phyloP scores from a whole-genome alignment of 768 basidiomycete genomes.

The Lentinus tigrinus region DNA sequence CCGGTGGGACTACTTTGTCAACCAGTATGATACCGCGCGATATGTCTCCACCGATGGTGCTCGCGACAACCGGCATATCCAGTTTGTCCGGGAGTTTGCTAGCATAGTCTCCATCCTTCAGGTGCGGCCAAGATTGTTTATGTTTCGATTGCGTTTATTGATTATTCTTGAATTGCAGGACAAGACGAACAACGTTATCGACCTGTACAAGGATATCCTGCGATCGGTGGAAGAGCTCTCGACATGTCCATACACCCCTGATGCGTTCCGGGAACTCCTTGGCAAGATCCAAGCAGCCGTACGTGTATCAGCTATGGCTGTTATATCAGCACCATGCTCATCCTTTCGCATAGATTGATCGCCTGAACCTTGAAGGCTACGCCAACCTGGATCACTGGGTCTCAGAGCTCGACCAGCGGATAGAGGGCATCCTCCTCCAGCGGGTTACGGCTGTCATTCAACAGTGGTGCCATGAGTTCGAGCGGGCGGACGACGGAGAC shows the following conservation, averaged over 20 bases:
- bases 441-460: conserved; percentile 77
- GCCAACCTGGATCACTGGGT: conserved; percentile 67
- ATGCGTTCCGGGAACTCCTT: conserved; percentile 80
- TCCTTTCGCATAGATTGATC: conserved; percentile 67
- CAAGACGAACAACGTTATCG: conserved; percentile 92
- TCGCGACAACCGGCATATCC: conserved; percentile 84
- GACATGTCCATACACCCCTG: conserved; percentile 81
- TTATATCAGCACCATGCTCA: neutral
- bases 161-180: conserved; percentile 48
- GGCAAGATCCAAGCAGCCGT: conserved; percentile 83
- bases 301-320: conserved; percentile 28
- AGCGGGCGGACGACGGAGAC: conserved; percentile 68
- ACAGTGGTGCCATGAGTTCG: conserved; percentile 88
- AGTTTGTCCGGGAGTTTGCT: conserved; percentile 94
- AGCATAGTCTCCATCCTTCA: conserved; percentile 90
- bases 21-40: conserved; percentile 83
- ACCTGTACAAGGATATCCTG: conserved; percentile 83
- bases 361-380: conserved; percentile 93
- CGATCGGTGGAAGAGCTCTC: conserved; percentile 84
- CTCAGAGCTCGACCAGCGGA: conserved; percentile 58
- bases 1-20: conserved; percentile 96
- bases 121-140: conserved; percentile 37
- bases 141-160: neutral
- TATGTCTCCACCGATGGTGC: conserved; percentile 75
- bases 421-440: conserved; percentile 76